phyloP scores from a whole-genome alignment of 305 asterid genomes.

The Stenogyne calaminthoides region DNA sequence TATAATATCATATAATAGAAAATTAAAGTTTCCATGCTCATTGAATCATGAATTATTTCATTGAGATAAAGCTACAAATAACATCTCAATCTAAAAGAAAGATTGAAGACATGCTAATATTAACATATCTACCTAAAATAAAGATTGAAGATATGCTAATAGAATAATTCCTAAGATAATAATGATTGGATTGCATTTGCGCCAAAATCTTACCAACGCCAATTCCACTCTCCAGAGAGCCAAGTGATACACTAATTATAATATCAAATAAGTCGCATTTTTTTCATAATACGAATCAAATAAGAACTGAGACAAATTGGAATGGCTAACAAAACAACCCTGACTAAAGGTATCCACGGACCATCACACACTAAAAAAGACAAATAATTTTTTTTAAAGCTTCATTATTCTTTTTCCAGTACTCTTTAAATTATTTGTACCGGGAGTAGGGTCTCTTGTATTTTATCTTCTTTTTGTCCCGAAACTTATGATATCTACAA shows the following conservation, averaged over 20 bases:
- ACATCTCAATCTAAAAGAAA: too few species aligned
- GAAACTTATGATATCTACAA: slow-evolving; percentile 11
- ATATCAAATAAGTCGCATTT: not conserved
- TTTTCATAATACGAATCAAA: not conserved
- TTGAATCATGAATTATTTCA: not conserved
- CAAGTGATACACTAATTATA: not conserved
- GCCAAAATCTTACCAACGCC: not conserved
- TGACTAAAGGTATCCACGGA: slow-evolving; percentile 4
- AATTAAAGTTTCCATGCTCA: not conserved
- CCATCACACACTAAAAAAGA: too few species aligned
- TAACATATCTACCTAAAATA: too few species aligned
- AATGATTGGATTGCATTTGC: not conserved
- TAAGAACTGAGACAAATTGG: not conserved
- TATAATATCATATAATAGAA: not conserved
- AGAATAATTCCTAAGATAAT: not conserved
- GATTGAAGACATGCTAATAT: too few species aligned
- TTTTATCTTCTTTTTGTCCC: too few species aligned
- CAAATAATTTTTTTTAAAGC: too few species aligned
- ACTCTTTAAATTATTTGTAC: not conserved
- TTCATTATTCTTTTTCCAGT: too few species aligned
- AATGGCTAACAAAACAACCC: slow-evolving; percentile 12
- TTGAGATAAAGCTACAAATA: not conserved
- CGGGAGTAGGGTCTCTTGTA: too few species aligned
- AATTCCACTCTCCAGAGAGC: slow-evolving; percentile 13
- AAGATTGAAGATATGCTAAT: slow-evolving; percentile 11